Evolutionary conservation across 352 stramenopile species (phyloP), one percentile per base, ranked within the genome.

Genomic region (Pythium myriotylum): DNA sequence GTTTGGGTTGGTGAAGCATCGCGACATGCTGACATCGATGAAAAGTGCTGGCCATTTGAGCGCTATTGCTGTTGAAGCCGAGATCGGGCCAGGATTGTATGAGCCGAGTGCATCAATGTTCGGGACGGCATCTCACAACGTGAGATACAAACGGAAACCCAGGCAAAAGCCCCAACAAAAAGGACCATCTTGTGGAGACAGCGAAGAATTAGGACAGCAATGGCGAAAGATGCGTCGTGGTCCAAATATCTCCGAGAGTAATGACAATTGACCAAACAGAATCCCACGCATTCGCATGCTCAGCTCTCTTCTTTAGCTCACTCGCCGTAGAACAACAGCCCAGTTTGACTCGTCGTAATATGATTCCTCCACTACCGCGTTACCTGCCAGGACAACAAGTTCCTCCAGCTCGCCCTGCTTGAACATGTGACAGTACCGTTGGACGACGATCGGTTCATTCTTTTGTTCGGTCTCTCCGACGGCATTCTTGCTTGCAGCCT

Each of bases 371-470:
- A 94, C 76, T 12, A 70, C 50, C 1, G 81, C 81, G 26, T 91
- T 79, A 14, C 80, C 83, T 3, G 79, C 75, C n/a, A 86, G 61
- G 23, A 54, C 58, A 19, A 95, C 76, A 7, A 95, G 59, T 22
- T 72, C 73, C 55, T 93, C 81, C 4, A 95, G 66, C 61, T 95
- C 86, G 19, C 86, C 86, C 60, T 93, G 72, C 54, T 92, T 92
- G 50, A 92, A 95, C 81, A 95, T 92, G 81, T 95, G 86, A 53
- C 86, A 95, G 66, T 93, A 95, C n/a, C 86, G 67, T 60, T 94
- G 84, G 58, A 95, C 74, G 17, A 94, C 79, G 22, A 90, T 61
- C 2, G 64, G 70, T 37, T 70, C 43, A 23, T 27, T 59, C 48
- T 57, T 59, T 23, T 59, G 46, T 39, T 58, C 27, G 9, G 55